Base-by-base conservation (phyloP, 805 yeast genomes). In the Yamadazyma sp. region DNA sequence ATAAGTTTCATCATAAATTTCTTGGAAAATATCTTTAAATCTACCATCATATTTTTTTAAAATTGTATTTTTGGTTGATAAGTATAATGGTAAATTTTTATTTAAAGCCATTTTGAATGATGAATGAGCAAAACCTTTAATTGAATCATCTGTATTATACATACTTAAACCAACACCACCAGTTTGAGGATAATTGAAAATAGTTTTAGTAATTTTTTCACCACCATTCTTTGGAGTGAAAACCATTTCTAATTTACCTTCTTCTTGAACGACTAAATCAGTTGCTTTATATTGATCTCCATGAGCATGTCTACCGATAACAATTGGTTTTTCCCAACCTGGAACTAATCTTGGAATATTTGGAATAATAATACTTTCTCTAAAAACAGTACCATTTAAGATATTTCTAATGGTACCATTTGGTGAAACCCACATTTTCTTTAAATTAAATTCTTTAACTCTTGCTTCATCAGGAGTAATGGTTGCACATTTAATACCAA, bases 231-330 rank as follows among this genome's bases (percentile, higher is more conserved):
- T 73, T 22, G 89, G 88, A 31, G 75, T 80, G 65, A 70, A 83
- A 7, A 75, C 78, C 50, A 84, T 59, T 52, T 80, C 80, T 51
- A 84, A 62, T 34, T 71, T 70, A 44, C 93, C 93, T 5, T 82
- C 76, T 33, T 75, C 76, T 18, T 80, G 78, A 37, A 83, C 66
- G 32, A 82, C 75, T 29, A 80, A 58, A 58, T 84, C 89, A 12
- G 87, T 81, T 35, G 89, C 87, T 61, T 82, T 83, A 58, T 84
- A 84, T 62, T 84, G 91, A 57, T 84, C 93, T 45, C 88, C 91
- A 53, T 76, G 81, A 11, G 91, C 91, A 45, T 84, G 93, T 76
- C 93, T 80, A 39, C 93, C 93, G 48, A 84, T 84, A 36, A 84
- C 79, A 51, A 84, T 84, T 42, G 91, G 91, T 53, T 82, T 74